Conservation (phyloP, 169 alveolate genomes). For the Plasmodium vivax region DNA sequence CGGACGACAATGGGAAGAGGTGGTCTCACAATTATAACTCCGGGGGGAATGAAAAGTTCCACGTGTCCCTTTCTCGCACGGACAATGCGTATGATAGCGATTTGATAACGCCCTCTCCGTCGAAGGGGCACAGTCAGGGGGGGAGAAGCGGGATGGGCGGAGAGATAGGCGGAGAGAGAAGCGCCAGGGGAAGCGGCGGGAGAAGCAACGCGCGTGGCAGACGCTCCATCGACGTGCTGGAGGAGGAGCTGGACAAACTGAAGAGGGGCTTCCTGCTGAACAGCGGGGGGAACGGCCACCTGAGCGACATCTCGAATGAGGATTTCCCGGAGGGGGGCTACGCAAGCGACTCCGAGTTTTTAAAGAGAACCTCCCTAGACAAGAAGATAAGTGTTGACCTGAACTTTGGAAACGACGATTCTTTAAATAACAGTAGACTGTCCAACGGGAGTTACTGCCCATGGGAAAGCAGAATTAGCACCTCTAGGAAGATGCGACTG, state of each 20-base stretch:
- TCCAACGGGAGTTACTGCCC: slow-evolving; percentile 17
- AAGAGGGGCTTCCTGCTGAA: background rate
- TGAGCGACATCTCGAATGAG: background rate
- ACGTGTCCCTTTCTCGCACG: slow-evolving; percentile 22
- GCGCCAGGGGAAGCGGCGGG: background rate
- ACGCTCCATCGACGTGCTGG: slow-evolving; percentile 25
- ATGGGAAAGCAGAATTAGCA: slow-evolving; percentile 48
- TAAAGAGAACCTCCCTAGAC: background rate
- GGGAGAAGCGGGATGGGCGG: background rate
- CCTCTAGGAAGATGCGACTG: slow-evolving; percentile 19
- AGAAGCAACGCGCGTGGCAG: background rate
- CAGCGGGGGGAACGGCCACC: background rate
- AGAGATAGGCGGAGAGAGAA: background rate
- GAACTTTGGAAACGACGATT: slow-evolving; percentile 67
- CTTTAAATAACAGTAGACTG: slow-evolving; percentile 18
- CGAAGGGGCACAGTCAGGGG: background rate
- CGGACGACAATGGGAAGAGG: slow-evolving; percentile 25
- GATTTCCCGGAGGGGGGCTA: background rate
- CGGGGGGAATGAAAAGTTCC: background rate
- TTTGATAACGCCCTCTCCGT: slow-evolving; percentile 66
- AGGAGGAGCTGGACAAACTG: slow-evolving; percentile 9
- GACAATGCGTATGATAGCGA: slow-evolving; percentile 43
- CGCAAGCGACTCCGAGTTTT: slow-evolving; percentile 54
- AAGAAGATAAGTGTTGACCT: slow-evolving; percentile 19
- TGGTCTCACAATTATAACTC: slow-evolving; percentile 7